phyloP scores from a whole-genome alignment of 1,139 yeast genomes.

The Yamadazyma buinensis region DNA sequence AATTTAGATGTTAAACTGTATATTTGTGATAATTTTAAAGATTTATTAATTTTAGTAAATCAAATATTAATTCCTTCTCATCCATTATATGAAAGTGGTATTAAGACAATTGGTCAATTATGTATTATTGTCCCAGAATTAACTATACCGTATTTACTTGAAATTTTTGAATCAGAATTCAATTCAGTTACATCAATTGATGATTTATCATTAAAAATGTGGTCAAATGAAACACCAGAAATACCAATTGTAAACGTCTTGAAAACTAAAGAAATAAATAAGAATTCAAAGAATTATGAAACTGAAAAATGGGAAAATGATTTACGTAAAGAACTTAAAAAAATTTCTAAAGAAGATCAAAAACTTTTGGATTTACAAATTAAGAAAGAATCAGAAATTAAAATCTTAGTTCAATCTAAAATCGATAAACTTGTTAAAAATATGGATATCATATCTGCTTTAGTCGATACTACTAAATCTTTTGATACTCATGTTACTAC shows the following conservation, averaged over 20 bases:
- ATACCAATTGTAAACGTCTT: slow-evolving; percentile 48
- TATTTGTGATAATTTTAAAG: slow-evolving; percentile 36
- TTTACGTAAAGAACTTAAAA: slow-evolving; percentile 71
- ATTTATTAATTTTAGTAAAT: slow-evolving; percentile 26
- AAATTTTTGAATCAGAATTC: slow-evolving; percentile 14
- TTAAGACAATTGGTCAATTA: slow-evolving; percentile 58
- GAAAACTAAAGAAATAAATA: slow-evolving; percentile 37
- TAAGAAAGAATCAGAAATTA: slow-evolving; percentile 52
- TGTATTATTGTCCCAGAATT: slow-evolving; percentile 67
- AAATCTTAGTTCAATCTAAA: slow-evolving; percentile 40
- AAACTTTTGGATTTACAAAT: slow-evolving; percentile 57
- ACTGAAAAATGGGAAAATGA: slow-evolving; percentile 88
- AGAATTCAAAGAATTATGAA: slow-evolving; percentile 79
- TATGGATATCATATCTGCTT: slow-evolving; percentile 48
- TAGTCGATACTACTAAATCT: slow-evolving; percentile 45
- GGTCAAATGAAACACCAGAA: slow-evolving; percentile 70
- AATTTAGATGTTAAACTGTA: slow-evolving; percentile 63
- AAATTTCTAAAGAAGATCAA: slow-evolving; percentile 76
- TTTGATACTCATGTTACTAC: slow-evolving; percentile 65
- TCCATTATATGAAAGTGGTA: slow-evolving; percentile 40
- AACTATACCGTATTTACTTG: slow-evolving; percentile 49
- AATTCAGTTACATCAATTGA: slow-evolving; percentile 1
- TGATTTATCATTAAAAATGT: slow-evolving; percentile 45
- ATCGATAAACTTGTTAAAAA: slow-evolving; percentile 45
- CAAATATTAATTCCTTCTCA: slow-evolving; percentile 2